These are phyloP conservation scores for Linum lewisii DNA, from an alignment of 345 rosid genomes.

Conservation along the genomic window DNA sequence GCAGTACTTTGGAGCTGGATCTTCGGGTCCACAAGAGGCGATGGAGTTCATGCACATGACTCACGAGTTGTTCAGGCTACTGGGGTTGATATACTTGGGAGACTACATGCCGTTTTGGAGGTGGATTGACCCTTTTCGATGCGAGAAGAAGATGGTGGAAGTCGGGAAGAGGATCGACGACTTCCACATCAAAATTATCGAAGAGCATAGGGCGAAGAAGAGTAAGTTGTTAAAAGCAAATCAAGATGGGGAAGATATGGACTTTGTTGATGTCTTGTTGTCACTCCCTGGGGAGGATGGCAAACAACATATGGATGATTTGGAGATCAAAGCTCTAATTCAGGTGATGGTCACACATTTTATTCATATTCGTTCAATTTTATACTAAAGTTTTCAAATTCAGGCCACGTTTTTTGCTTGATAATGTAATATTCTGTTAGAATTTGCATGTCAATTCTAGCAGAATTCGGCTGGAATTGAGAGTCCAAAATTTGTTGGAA, in stretches of 20 bases:
- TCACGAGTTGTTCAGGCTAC: constrained; percentile 54
- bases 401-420: no score
- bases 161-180: constrained; percentile 86
- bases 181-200: constrained; percentile 62
- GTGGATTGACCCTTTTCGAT: constrained; percentile 73
- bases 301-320: constrained; percentile 53
- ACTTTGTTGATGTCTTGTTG: constrained; percentile 79
- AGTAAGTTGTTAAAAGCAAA: not conserved
- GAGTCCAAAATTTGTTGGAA: no score
- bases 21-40: constrained; percentile 31
- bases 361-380: no score
- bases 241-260: constrained; percentile 33
- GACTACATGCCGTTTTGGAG: constrained; percentile 91
- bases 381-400: no score
- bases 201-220: constrained; percentile 44
- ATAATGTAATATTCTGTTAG: no score
- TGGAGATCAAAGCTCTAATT: constrained; percentile 79
- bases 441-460: no score
- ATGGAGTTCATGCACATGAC: constrained; percentile 81
- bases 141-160: constrained; percentile 73
- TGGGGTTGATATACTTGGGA: constrained; percentile 77
- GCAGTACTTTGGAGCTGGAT: constrained; percentile 64
- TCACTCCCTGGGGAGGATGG: constrained; percentile 73
- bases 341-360: no score
- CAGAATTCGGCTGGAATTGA: no score